Conservation (phyloP, 306 rosid species). For the Dryas octopetala region DNA sequence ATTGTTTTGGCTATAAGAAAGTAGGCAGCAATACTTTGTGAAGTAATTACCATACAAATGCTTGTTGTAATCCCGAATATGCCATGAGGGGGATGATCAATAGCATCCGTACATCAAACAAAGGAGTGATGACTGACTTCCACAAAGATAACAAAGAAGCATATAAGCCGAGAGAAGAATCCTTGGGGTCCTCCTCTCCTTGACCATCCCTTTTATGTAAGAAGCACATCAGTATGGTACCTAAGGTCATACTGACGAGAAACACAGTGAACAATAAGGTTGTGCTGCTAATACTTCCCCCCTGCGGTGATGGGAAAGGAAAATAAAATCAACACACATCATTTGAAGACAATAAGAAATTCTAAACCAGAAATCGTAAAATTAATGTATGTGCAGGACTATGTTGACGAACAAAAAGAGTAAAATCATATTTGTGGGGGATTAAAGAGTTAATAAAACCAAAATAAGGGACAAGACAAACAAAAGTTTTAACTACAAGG, state of each 20-base stretch:
- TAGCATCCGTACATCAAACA: conserved; percentile 67
- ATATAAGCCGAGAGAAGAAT: conserved; percentile 36
- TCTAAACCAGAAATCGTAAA: neutral
- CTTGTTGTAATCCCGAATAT: conserved; percentile 94
- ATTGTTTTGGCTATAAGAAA: conserved; percentile 19
- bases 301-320: conserved; percentile 49
- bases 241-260: conserved; percentile 71
- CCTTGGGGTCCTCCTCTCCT: conserved; percentile 37
- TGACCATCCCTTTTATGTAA: conserved; percentile 51
- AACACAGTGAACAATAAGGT: conserved; percentile 72
- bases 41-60: conserved; percentile 87
- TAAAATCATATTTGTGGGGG: neutral
- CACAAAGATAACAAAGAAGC: conserved; percentile 53
- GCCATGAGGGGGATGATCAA: conserved; percentile 84
- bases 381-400: neutral
- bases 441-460: neutral
- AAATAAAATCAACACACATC: conserved; percentile 16
- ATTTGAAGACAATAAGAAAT: neutral
- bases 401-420: neutral
- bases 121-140: conserved; percentile 53
- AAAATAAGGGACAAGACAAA: neutral
- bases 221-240: conserved; percentile 78
- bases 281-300: conserved; percentile 57
- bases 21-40: conserved; percentile 25
- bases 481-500: conserved; percentile 27